Evolutionary conservation across 805 yeast species (phyloP), one percentile per base, ranked within the genome.

Genomic region (Ogataea populi-albae): DNA sequence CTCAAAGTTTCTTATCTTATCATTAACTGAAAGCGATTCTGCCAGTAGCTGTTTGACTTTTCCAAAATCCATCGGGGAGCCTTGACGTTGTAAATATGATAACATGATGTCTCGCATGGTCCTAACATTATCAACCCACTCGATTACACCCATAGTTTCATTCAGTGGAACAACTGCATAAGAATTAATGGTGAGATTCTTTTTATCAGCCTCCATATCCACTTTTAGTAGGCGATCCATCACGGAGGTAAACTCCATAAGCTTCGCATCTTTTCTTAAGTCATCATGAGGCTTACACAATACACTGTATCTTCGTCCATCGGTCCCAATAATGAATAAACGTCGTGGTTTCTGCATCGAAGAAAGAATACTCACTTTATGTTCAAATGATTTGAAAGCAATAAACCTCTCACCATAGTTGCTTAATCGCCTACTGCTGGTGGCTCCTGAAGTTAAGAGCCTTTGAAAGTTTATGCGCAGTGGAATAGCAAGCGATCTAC

Each of bases 201-300:
- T 66, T 43, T 79, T 78, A 32, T 81, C 73, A 0, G 97, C 80
- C 31, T 82, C 95, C 10, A 73, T 69, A 50, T 83, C 84, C 14
- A 72, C 70, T 15, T 66, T 61, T 37, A 93, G 65, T 20, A 93
- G 56, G 46, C 86, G 75, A 54, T 89, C 89, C 58, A 93, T 78
- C 60, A 88, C 82, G 1, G 86, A 77, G 0, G 97, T 86, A 49
- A 93, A 82, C 49, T 94, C 93, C 84, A 88, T 84, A 34, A 91
- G 76, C 49, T 95, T 84, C 4, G 96, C 93, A 65, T 94, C 99
- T 54, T 94, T 94, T 45, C 98, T 66, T 14, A 94, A 80, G 63
- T 93, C 98, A 60, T 93, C 99, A 43, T 79, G 74, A 6, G 81
- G 79, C 54, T 93, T 93, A 49, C 95, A 81, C 63, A 93, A 70